Conservation (phyloP, 371 early-diverging fungal species). For the Mortierella sp. region DNA sequence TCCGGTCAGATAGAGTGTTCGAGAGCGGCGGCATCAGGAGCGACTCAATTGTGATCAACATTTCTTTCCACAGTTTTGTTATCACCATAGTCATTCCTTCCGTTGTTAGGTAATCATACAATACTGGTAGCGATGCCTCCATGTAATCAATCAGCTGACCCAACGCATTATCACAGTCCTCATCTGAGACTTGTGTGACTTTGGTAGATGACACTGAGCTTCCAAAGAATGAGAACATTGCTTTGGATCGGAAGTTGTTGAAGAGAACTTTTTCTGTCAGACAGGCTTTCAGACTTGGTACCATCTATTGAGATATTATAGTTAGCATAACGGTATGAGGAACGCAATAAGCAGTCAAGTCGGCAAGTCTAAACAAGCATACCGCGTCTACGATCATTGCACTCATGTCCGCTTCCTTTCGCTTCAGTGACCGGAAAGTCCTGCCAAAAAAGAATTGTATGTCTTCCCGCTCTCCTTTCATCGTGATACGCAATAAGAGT, state of each 20-base stretch:
- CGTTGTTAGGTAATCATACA: slow-evolving; percentile 83
- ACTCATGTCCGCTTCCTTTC: slow-evolving; percentile 79
- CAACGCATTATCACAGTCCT: slow-evolving; percentile 83
- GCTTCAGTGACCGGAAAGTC: slow-evolving; percentile 80
- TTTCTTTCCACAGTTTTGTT: slow-evolving; percentile 88
- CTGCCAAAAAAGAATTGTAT: slow-evolving; percentile 94
- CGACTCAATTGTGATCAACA: slow-evolving; percentile 78
- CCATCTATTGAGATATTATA: slow-evolving; percentile 57
- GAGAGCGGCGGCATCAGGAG: slow-evolving; percentile 87
- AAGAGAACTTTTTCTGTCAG: slow-evolving; percentile 50
- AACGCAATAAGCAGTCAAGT: neutral
- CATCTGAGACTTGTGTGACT: slow-evolving; percentile 60
- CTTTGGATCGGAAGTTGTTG: slow-evolving; percentile 49
- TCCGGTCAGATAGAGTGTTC: slow-evolving; percentile 68
- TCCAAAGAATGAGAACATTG: slow-evolving; percentile 47
- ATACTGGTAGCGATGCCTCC: slow-evolving; percentile 83
- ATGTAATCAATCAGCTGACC: slow-evolving; percentile 88
- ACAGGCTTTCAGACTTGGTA: slow-evolving; percentile 60
- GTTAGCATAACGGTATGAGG: neutral
- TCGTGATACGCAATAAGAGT: slow-evolving; percentile 82
- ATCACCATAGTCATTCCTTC: slow-evolving; percentile 86
- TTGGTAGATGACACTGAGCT: slow-evolving; percentile 34
- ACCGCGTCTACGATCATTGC: slow-evolving; percentile 80
- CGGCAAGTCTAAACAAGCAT: slow-evolving; percentile 17
- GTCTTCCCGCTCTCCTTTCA: slow-evolving; percentile 94